These are phyloP conservation scores for Chaetomium sp. DNA, from an alignment of 2,329 filamentous ascomycete genomes.

Conservation along the genomic window DNA sequence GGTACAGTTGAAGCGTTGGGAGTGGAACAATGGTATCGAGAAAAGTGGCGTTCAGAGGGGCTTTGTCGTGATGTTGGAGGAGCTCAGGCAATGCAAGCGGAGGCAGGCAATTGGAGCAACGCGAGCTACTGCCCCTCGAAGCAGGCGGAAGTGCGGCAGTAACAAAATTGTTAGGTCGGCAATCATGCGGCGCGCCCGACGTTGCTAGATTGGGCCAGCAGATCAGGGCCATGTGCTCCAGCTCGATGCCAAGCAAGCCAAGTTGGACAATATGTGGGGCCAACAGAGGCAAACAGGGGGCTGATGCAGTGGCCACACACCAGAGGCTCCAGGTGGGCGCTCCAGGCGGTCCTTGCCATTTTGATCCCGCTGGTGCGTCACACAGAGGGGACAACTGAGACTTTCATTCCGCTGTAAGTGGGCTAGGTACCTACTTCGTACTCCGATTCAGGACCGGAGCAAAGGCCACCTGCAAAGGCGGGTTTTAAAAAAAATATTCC, in stretches of 20 bases:
- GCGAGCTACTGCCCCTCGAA: conserved; percentile 9
- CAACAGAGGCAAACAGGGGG: not conserved
- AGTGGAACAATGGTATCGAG: no score
- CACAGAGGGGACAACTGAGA: no score
- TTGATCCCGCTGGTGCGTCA: no score
- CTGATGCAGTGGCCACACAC: not conserved
- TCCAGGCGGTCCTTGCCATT: no score
- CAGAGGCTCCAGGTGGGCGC: no score
- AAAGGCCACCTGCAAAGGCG: no score
- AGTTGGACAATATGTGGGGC: not conserved
- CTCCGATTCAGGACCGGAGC: no score
- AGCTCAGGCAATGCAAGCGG: not conserved
- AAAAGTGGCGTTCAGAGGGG: not conserved
- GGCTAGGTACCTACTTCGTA: no score
- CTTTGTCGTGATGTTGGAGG: not conserved
- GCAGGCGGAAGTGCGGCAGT: not conserved
- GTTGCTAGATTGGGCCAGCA: not conserved
- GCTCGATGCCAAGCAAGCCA: not conserved
- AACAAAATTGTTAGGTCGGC: conserved; percentile 12
- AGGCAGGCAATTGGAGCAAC: not conserved
- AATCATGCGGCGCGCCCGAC: conserved; percentile 6
- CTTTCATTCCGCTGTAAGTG: no score
- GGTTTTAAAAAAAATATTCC: no score
- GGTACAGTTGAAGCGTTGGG: not conserved
- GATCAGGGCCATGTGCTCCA: not conserved